These are phyloP conservation scores for Setomelanomma holmii DNA, from an alignment of 2,329 filamentous ascomycete genomes.

Conservation along the genomic window DNA sequence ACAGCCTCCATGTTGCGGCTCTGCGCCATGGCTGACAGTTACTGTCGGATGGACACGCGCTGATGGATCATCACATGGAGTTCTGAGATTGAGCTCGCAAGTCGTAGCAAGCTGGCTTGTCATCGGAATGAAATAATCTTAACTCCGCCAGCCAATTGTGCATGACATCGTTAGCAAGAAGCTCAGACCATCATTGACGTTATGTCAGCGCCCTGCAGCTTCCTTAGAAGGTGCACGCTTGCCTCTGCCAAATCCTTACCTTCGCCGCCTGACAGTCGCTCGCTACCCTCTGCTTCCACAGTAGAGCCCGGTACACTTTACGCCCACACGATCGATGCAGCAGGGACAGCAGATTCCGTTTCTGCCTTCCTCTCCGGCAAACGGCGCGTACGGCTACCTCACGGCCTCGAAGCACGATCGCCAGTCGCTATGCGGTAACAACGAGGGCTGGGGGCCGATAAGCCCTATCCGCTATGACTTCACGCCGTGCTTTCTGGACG, in stretches of 20 bases:
- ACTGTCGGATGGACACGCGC: too few species aligned
- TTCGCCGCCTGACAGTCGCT: constrained; percentile 8
- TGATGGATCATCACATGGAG: too few species aligned
- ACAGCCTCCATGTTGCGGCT: too few species aligned
- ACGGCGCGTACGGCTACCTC: constrained; percentile 60
- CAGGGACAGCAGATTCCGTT: constrained; percentile 46
- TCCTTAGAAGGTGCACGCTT: constrained; percentile 1
- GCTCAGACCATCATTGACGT: background rate
- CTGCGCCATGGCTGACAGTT: too few species aligned
- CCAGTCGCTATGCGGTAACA: constrained; percentile 85
- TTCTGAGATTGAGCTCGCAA: too few species aligned
- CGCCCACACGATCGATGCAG: constrained; percentile 44
- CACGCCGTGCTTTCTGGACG: constrained; percentile 95
- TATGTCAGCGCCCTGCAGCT: constrained; percentile 2
- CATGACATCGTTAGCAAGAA: background rate
- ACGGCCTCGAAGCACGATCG: constrained; percentile 50
- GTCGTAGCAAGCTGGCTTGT: too few species aligned
- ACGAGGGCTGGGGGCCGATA: constrained; percentile 94
- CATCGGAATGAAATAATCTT: background rate
- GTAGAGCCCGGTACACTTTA: constrained; percentile 32
- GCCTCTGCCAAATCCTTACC: background rate
- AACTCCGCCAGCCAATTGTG: background rate
- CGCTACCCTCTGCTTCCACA: constrained; percentile 18
- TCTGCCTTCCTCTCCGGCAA: constrained; percentile 31
- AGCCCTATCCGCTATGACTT: constrained; percentile 90